These are phyloP conservation scores for Arachis hypogaea DNA, from an alignment of 306 rosid species.

Conservation along the genomic window DNA sequence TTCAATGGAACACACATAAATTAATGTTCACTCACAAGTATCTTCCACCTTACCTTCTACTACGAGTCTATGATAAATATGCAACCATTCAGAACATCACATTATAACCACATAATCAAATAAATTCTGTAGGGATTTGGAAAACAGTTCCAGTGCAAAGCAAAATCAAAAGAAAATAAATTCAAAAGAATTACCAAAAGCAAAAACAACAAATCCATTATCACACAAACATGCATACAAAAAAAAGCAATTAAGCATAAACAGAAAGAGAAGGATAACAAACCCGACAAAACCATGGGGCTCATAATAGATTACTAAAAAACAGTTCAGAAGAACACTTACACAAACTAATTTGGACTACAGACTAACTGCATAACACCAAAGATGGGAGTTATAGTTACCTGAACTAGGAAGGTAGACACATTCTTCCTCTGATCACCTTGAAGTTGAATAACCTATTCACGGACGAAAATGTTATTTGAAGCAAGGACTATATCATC, in stretches of 20 bases:
- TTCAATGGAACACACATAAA: neutral
- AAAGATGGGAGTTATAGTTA: constrained; percentile 21
- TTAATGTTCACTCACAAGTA: neutral
- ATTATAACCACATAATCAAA: neutral
- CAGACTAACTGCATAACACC: neutral
- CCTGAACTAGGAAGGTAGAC: constrained; percentile 76
- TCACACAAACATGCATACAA: neutral
- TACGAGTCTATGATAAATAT: neutral
- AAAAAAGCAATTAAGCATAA: neutral
- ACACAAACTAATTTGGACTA: neutral
- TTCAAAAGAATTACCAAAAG: neutral
- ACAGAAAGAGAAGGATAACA: neutral
- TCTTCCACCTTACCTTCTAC: neutral
- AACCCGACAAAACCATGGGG: neutral
- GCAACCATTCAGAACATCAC: neutral
- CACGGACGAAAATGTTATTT: constrained; percentile 24
- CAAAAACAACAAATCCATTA: neutral
- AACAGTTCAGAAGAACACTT: neutral
- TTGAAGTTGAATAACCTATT: constrained; percentile 91
- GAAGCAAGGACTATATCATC: neutral
- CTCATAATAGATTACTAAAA: neutral
- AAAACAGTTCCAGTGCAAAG: neutral
- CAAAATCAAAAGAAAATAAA: too few relatives aligned
- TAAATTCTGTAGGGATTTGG: neutral
- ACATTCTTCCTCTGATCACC: constrained; percentile 82